Evolutionary conservation across 768 basidiomycete species (phyloP).

Genomic region (Pleurotus giganteus): DNA sequence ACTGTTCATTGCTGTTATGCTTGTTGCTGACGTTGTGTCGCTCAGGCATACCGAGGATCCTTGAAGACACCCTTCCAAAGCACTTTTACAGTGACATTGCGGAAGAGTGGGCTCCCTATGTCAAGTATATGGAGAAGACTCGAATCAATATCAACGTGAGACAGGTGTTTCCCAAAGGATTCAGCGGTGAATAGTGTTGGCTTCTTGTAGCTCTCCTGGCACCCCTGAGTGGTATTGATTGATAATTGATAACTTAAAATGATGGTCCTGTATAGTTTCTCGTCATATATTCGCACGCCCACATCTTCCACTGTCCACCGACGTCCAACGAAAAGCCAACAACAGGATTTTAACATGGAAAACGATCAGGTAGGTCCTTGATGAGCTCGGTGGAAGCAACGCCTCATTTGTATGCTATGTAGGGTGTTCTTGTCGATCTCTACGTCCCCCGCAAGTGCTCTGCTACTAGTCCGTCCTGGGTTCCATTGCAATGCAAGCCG

Average conservation of each 20-base stretch:
- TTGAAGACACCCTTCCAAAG: conserved; percentile 75
- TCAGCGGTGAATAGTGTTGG: no score
- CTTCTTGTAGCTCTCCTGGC: no score
- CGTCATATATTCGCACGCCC: conserved; percentile 1
- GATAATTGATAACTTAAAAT: no score
- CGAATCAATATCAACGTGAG: conserved; percentile 92
- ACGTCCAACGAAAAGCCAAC: neutral
- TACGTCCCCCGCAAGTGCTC: conserved; percentile 99
- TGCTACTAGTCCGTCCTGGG: conserved; percentile 78
- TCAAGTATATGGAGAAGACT: conserved; percentile 60
- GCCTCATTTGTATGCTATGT: conserved; percentile 12
- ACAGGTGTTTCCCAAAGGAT: conserved; percentile 81
- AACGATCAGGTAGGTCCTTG: conserved; percentile 75
- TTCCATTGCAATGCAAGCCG: conserved; percentile 2
- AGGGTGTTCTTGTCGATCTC: conserved; percentile 99
- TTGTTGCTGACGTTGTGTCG: neutral
- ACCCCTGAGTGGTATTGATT: no score
- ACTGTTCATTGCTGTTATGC: neutral
- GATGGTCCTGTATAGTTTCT: conserved; percentile 7
- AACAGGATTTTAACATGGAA: conserved; percentile 53
- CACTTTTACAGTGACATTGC: conserved; percentile 41
- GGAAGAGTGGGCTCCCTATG: conserved; percentile 58
- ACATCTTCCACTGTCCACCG: neutral
- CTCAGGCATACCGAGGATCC: conserved; percentile 81
- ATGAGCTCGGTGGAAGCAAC: neutral